Evolutionary conservation across 2,329 filamentous ascomycete species (phyloP).

Genomic region (Penicillium sp.): DNA sequence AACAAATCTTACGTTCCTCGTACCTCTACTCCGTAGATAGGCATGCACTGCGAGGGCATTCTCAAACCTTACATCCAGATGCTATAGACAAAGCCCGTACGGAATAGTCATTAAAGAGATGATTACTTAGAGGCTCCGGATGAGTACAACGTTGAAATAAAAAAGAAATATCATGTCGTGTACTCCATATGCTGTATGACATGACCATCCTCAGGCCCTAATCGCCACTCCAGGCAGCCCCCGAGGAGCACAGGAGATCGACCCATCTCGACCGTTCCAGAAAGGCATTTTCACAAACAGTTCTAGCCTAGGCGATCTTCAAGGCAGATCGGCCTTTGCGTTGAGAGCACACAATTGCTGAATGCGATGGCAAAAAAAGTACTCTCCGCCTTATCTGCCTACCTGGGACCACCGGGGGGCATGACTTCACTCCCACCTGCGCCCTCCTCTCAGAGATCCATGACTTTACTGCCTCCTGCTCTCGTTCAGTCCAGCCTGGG

Average conservation of each 20-base stretch:
- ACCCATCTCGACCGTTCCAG: not conserved
- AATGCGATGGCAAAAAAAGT: slow-evolving; percentile 24
- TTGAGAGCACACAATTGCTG: slow-evolving; percentile 1
- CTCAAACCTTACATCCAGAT: too few species aligned
- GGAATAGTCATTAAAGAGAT: too few species aligned
- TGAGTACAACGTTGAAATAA: too few species aligned
- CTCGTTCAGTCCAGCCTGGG: slow-evolving; percentile 41
- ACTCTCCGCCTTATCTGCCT: slow-evolving; percentile 31
- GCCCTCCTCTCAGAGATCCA: slow-evolving; percentile 28
- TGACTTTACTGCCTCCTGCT: slow-evolving; percentile 42
- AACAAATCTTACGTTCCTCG: too few species aligned
- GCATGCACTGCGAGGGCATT: too few species aligned
- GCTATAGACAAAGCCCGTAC: too few species aligned
- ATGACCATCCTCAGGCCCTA: not conserved
- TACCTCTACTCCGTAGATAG: too few species aligned
- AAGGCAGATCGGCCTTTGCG: not conserved
- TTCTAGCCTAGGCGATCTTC: not conserved
- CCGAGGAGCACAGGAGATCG: not conserved
- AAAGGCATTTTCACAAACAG: not conserved
- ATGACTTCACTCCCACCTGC: slow-evolving; percentile 18
- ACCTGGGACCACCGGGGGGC: slow-evolving; percentile 9
- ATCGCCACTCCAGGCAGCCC: not conserved
- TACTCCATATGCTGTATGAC: too few species aligned
- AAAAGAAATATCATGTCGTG: too few species aligned
- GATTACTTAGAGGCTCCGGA: too few species aligned